Percentiles rank a stretch among this genome's conserved stretches.
These are phyloP conservation scores for Scheffersomyces ergatensis DNA, from an alignment of 805 yeast genomes.

Conservation along the genomic window DNA sequence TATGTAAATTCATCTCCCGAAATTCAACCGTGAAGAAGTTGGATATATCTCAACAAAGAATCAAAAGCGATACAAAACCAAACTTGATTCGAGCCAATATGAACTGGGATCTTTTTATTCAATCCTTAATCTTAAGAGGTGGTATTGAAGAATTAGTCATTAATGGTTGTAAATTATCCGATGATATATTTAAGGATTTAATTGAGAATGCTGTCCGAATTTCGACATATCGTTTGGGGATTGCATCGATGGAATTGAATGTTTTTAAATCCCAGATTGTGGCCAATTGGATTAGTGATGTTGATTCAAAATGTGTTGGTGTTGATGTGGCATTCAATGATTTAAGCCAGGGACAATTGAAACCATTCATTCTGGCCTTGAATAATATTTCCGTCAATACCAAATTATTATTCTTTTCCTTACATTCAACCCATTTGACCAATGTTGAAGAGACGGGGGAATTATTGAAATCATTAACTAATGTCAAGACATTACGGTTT, in stretches of 20 bases:
- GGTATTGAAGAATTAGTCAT: conserved; percentile 59
- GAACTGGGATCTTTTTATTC: conserved; percentile 53
- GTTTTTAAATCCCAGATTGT: conserved; percentile 37
- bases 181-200: conserved; percentile 38
- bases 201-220: conserved; percentile 39
- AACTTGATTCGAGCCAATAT: conserved; percentile 40
- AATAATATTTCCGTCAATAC: conserved; percentile 19
- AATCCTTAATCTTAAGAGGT: conserved; percentile 40
- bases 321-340: conserved; percentile 57
- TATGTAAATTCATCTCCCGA: conserved; percentile 47
- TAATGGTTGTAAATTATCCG: conserved; percentile 52
- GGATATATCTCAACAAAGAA: conserved; percentile 56
- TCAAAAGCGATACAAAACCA: conserved; percentile 44
- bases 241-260: conserved; percentile 52
- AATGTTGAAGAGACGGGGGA: conserved; percentile 38
- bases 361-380: conserved; percentile 46
- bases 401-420: conserved; percentile 48
- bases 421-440: conserved; percentile 48
- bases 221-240: conserved; percentile 49
- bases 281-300: conserved; percentile 47
- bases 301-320: conserved; percentile 48
- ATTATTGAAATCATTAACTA: conserved; percentile 34
- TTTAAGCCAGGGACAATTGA: conserved; percentile 43
- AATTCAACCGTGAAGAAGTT: conserved; percentile 46
- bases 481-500: conserved; percentile 42